Evolutionary conservation across 2,329 filamentous ascomycete genomes (phyloP).

Genomic region (Verticillium dahliae): DNA sequence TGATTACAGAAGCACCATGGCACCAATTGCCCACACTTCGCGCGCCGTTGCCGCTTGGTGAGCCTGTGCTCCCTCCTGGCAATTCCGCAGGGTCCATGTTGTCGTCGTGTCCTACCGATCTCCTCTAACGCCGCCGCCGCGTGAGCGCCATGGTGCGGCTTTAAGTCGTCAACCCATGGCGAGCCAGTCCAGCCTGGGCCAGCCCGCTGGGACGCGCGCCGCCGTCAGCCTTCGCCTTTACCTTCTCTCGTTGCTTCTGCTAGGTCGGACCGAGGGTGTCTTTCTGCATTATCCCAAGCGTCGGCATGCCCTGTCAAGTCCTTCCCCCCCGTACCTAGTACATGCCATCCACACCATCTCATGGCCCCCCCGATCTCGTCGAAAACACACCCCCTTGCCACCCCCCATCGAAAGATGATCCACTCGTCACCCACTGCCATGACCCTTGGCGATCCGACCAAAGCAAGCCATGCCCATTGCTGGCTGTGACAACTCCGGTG

Average conservation of each 20-base stretch:
- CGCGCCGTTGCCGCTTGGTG: background rate
- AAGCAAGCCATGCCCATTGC: background rate
- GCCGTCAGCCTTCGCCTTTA: background rate
- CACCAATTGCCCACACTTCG: background rate
- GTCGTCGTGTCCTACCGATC: background rate
- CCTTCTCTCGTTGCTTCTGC: background rate
- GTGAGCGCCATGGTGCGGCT: background rate
- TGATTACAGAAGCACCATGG: background rate
- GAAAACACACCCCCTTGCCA: background rate
- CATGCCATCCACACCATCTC: background rate
- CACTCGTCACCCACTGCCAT: background rate
- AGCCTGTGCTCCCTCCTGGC: background rate
- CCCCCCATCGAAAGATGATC: background rate
- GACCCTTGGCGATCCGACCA: conserved; percentile 2
- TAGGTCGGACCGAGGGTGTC: background rate
- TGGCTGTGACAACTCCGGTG: background rate
- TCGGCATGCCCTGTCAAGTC: background rate
- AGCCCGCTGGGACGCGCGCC: background rate
- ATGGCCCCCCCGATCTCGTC: background rate
- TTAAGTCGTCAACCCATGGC: background rate
- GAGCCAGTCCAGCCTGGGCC: background rate
- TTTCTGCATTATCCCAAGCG: background rate
- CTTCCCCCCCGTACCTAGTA: background rate
- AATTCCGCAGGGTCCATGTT: background rate
- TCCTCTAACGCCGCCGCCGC: background rate